Evolutionary conservation across 129 eudicot genomes (phyloP), one percentile per base, ranked within the genome.

Genomic region (Pittosporum tobira): DNA sequence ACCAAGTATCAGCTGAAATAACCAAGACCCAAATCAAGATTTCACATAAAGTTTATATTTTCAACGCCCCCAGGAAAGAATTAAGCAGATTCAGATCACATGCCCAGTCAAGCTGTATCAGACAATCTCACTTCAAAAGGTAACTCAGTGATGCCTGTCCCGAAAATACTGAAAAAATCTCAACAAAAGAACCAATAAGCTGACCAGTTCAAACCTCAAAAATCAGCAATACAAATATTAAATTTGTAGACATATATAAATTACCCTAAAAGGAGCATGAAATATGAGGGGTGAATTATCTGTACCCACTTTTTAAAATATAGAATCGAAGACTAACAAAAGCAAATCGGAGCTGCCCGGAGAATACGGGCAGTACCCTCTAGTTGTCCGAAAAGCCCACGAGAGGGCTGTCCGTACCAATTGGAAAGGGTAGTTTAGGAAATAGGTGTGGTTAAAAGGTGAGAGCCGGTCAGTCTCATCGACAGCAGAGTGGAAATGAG

Each of bases 321-420:
- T 61, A 67, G 80, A 79, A 79, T 81, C 82, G 54, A 71, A 65
- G 87, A 82, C 76, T 56, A 83, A 43, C 61, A 75, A 62, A 80
- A 78, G 81, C 71, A 73, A 75, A 73, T 57, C n/a, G 63, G 54
- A 70, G 76, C 45, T 84, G 82, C 78, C 88, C 94, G 77, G 62
- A 70, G 73, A 77, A 77, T 51, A 70, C 80, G 94, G 94, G 82
- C 78, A 77, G 38, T 0, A 0, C 0, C 9, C 29, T 24, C 0
- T 0, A 14, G 13, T 29, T 11, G 42, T 31, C 40, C 15, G 48
- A 14, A 45, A 30, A 12, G 10, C 20, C 43, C 38, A 3, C 9
- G 2, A 48, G 0, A 11, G 29, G 38, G 68, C 51, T 56, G n/a
- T 25, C 75, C 59, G 23, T 45, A 34, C 15, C 1, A 2, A 36